Percentiles rank a stretch among this genome's conserved stretches.
phyloP scores from a whole-genome alignment of 805 yeast species.

The Barnettozyma sp. region DNA sequence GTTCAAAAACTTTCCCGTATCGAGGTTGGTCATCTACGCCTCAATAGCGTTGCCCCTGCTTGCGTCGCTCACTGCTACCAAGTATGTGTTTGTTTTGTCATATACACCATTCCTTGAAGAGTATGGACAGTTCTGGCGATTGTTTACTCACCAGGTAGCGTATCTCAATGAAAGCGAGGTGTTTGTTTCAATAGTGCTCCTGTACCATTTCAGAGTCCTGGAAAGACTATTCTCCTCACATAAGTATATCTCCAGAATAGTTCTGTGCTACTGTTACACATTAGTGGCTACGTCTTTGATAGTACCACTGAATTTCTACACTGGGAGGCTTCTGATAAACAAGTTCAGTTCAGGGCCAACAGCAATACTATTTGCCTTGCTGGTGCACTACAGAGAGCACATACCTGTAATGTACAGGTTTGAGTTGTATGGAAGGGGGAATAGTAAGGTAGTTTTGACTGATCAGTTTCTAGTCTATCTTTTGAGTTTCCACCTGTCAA shows the following conservation, averaged over 20 bases:
- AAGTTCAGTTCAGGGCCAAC: slow-evolving; percentile 28
- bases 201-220: slow-evolving; percentile 32
- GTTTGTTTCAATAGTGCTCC: slow-evolving; percentile 27
- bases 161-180: slow-evolving; percentile 30
- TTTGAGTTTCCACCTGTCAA: slow-evolving; percentile 28
- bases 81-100: slow-evolving; percentile 28
- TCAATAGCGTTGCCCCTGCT: slow-evolving; percentile 27
- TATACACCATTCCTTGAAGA: slow-evolving; percentile 29
- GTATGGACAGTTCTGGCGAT: slow-evolving; percentile 28
- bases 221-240: slow-evolving; percentile 34
- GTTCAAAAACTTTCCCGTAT: slow-evolving; percentile 30
- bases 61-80: slow-evolving; percentile 30
- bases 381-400: slow-evolving; percentile 30
- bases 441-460: slow-evolving; percentile 17
- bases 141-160: slow-evolving; percentile 21
- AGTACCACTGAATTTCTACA: slow-evolving; percentile 17
- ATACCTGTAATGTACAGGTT: slow-evolving; percentile 36
- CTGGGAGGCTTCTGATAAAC: slow-evolving; percentile 15
- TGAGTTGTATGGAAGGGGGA: slow-evolving; percentile 21
- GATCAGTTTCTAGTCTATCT: slow-evolving; percentile 32
- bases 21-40: slow-evolving; percentile 22
- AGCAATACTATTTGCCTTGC: slow-evolving; percentile 28
- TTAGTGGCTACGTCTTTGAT: slow-evolving; percentile 10
- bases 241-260: slow-evolving; percentile 25
- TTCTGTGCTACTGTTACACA: slow-evolving; percentile 15